Evolutionary conservation across 2,329 filamentous ascomycete genomes (phyloP).

Genomic region (Colletotrichum sidae): DNA sequence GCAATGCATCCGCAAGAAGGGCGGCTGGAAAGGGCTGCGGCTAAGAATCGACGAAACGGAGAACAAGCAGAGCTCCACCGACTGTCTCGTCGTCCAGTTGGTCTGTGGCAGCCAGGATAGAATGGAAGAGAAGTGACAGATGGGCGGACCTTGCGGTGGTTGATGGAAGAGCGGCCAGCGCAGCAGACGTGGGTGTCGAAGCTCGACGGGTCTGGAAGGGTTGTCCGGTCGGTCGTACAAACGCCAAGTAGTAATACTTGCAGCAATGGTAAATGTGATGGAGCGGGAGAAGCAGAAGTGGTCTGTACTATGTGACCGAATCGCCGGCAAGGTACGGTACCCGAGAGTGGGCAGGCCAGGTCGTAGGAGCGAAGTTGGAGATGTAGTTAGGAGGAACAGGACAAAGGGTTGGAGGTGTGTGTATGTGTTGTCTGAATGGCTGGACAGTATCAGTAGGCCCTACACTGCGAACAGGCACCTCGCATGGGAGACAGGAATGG

Average conservation of each 20-base stretch:
- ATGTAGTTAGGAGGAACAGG: not conserved
- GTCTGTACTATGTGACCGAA: constrained; percentile 1
- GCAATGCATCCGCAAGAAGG: constrained; percentile 28
- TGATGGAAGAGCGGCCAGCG: not conserved
- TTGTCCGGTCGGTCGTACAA: constrained; percentile 17
- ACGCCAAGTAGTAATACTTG: not conserved
- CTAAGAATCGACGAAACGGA: constrained; percentile 36
- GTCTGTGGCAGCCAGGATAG: constrained; percentile 16
- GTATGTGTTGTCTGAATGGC: constrained; percentile 27
- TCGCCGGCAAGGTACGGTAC: constrained; percentile 12
- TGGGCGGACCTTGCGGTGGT: not conserved
- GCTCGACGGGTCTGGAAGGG: constrained; percentile 1
- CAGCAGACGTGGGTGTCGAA: constrained; percentile 19
- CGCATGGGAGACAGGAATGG: constrained; percentile 13
- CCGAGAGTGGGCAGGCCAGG: constrained; percentile 1
- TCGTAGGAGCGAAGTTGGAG: not conserved
- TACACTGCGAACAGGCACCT: constrained; percentile 32
- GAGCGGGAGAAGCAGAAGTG: not conserved
- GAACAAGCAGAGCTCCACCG: constrained; percentile 32
- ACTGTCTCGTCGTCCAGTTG: constrained; percentile 18
- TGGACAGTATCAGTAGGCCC: constrained; percentile 8
- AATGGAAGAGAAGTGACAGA: constrained; percentile 6
- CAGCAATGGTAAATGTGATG: constrained; percentile 7
- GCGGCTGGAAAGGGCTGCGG: constrained; percentile 33
- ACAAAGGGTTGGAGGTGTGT: constrained; percentile 2